Conservation (phyloP, 441 rosid species). For the Breynia disticha region DNA sequence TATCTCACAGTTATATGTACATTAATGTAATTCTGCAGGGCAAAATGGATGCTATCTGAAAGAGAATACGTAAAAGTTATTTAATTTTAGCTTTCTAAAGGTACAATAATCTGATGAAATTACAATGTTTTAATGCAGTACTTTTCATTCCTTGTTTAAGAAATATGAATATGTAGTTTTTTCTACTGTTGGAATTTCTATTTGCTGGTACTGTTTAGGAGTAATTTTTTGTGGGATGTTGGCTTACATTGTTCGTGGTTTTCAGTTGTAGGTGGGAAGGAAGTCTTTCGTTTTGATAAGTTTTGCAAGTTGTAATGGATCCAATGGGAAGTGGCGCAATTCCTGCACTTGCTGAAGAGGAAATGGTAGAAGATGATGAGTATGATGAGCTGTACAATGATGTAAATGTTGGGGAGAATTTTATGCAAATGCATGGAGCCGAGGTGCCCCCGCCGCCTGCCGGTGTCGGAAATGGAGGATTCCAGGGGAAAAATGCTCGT, state of each 20-base stretch:
- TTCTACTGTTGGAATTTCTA: too few species aligned
- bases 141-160: too few species aligned
- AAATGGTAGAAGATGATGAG: conserved; percentile 76
- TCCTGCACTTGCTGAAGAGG: conserved; percentile 72
- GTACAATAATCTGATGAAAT: too few species aligned
- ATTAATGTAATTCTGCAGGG: too few species aligned
- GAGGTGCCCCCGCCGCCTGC: conserved; percentile 35
- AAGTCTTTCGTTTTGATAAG: conserved; percentile 1
- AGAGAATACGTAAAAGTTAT: too few species aligned
- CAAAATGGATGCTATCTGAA: too few species aligned
- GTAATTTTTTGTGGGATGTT: too few species aligned
- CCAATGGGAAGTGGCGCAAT: conserved; percentile 74
- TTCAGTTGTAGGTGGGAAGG: conserved; percentile 9
- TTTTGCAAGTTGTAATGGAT: conserved; percentile 27
- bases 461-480: conserved; percentile 35
- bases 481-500: conserved; percentile 21
- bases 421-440: conserved; percentile 50
- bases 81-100: too few species aligned
- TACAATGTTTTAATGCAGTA: too few species aligned
- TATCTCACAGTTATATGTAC: too few species aligned
- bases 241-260: neutral
- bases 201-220: too few species aligned
- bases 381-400: conserved; percentile 79
- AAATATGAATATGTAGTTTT: too few species aligned
- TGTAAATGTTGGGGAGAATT: conserved; percentile 81